Evolutionary conservation across 345 rosid species (phyloP), one percentile per base, ranked within the genome.

Genomic region (Eucalyptus polybractea): DNA sequence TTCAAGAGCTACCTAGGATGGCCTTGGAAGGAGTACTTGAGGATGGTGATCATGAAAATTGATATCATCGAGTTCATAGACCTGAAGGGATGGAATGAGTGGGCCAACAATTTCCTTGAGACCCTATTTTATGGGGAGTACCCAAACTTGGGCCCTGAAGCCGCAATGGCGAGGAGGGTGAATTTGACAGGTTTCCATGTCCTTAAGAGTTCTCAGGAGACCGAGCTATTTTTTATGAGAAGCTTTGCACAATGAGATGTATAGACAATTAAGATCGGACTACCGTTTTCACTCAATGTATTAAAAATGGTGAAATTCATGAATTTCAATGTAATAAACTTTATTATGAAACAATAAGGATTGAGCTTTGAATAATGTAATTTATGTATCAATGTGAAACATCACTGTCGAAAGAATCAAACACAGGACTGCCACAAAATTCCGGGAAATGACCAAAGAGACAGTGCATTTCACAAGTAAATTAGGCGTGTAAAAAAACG

Each of bases 121-220:
- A 96, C 97, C 1, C 69, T 95, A 87, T 94, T 91, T 80, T 97
- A 93, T 22, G 95, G 93, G 3, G 97, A 95, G 92, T 97, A 95
- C 87, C 88, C 89, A 93, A 97, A 97, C 49, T 89, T 87, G 1
- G 97, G 99, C 2, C 21, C 1, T 15, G 97, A 97, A 29, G 95
- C 96, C 0, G 51, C 90, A 1, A 92, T 92, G 8, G 62, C 22
- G 21, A 33, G 58, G 33, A 90, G 95, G 88, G 96, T 96, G 50
- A 92, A 76, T 5, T 96, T 97, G 99, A 94, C 93, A 8, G 96
- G 98, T 9, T 97, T 92, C 91, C 99, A 97, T 40, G 90, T 94
- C 87, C 90, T 97, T 15, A 91, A 22, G n/a, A 90, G 86, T 49
- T 47, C 92, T 1, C 65, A 89, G 3, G 93, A 97, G 53, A 96